Percentiles rank a stretch among this genome's conserved stretches.
Conservation (phyloP, 495 filamentous ascomycete species). For the Darksidea phi region DNA sequence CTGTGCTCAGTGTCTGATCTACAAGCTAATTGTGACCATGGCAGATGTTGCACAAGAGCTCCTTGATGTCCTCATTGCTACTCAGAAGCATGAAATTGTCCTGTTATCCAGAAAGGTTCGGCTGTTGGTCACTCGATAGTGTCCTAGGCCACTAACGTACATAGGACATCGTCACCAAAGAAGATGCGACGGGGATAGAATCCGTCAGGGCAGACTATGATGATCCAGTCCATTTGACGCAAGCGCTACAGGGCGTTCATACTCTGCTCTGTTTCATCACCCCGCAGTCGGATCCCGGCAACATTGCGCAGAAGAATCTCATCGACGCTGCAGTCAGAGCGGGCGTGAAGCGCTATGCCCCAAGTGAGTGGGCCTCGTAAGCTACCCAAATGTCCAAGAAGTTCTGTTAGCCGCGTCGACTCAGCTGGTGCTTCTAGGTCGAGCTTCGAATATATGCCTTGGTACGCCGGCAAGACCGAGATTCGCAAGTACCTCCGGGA, state of each 20-base stretch:
- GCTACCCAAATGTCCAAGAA: not conserved
- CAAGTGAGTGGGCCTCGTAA: conserved; percentile 28
- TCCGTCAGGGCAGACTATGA: conserved; percentile 45
- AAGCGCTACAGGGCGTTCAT: conserved; percentile 50
- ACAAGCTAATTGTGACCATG: not conserved
- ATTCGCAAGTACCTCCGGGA: conserved; percentile 52
- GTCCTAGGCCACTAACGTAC: not conserved
- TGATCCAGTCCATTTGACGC: conserved; percentile 41
- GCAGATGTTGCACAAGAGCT: conserved; percentile 56
- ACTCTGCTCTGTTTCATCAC: conserved; percentile 57
- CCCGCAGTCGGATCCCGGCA: conserved; percentile 41
- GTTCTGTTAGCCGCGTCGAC: not conserved
- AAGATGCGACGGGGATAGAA: conserved; percentile 33
- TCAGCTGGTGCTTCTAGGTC: conserved; percentile 26
- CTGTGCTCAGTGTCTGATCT: not conserved
- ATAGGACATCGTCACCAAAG: conserved; percentile 15
- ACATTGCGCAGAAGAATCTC: conserved; percentile 45
- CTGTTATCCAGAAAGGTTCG: conserved; percentile 50
- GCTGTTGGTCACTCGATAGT: conserved; percentile 2
- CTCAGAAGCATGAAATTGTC: conserved; percentile 54
- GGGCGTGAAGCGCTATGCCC: conserved; percentile 30
- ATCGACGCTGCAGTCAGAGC: conserved; percentile 38
- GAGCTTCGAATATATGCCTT: conserved; percentile 39
- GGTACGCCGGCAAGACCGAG: conserved; percentile 51
- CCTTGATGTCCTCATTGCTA: conserved; percentile 52